Percentiles rank a stretch among this genome's conserved stretches.
Conservation (phyloP, 345 rosid genomes). For the Corymbia maculata region DNA sequence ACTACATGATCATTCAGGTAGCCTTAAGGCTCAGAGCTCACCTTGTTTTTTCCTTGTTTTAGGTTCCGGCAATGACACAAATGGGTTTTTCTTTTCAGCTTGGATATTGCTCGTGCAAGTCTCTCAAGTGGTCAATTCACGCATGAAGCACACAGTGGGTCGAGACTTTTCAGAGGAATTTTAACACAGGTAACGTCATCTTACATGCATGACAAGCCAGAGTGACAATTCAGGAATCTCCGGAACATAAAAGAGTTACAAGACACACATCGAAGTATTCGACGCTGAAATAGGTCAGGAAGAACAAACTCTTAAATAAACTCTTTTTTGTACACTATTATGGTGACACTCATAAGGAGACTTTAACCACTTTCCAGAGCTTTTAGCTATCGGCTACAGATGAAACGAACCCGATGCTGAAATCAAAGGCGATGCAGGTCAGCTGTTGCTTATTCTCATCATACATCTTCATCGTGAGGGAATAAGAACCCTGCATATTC, state of each 20-base stretch:
- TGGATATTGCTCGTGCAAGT: background rate
- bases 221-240: background rate
- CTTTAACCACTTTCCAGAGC: background rate
- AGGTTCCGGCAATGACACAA: background rate
- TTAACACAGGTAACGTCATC: background rate
- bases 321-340: background rate
- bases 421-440: conserved; percentile 76
- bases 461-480: conserved; percentile 83
- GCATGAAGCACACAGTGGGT: background rate
- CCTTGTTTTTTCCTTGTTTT: background rate
- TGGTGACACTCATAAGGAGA: background rate
- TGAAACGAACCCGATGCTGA: conserved; percentile 55
- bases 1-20: background rate
- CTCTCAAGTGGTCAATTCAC: background rate
- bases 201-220: background rate
- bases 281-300: background rate
- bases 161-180: background rate
- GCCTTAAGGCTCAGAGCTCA: background rate
- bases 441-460: conserved; percentile 36
- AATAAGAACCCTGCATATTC: conserved; percentile 63
- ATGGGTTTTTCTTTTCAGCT: background rate
- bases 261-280: background rate
- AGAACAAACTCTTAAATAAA: background rate
- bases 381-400: conserved; percentile 45
- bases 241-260: background rate